A percentile compares a stretch with the other conserved stretches of the same genome.
phyloP scores from a whole-genome alignment of 441 rosid genomes.

The Adansonia madagascariensis region DNA sequence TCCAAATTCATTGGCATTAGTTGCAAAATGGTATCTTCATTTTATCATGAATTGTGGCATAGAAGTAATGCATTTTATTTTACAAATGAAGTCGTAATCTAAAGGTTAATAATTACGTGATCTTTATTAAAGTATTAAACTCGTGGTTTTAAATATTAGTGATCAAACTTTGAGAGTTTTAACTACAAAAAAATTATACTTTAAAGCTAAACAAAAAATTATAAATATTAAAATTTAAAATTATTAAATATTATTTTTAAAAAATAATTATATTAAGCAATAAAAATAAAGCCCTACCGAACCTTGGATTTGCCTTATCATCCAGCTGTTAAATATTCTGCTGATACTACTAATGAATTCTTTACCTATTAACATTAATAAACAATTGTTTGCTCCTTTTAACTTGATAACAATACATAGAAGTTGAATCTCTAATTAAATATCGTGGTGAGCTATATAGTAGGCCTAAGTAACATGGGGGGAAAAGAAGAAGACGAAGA shows the following conservation, averaged over 20 bases:
- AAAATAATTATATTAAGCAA: neutral
- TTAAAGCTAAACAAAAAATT: too few species aligned
- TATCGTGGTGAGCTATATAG: neutral
- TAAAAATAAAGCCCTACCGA: neutral
- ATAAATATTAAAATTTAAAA: too few species aligned
- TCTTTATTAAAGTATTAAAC: too few species aligned
- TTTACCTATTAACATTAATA: neutral
- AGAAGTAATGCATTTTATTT: too few species aligned
- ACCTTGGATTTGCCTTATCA: too few species aligned
- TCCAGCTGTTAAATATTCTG: neutral
- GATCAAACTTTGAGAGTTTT: too few species aligned
- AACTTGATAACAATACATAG: constrained; percentile 3
- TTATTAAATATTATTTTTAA: neutral
- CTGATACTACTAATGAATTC: neutral
- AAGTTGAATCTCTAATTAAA: constrained; percentile 7
- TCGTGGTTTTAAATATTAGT: too few species aligned
- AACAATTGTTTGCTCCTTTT: neutral
- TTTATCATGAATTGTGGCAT: neutral
- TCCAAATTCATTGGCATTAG: neutral
- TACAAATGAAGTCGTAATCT: too few species aligned
- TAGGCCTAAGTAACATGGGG: constrained; percentile 11
- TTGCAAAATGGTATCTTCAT: neutral
- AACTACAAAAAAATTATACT: too few species aligned
- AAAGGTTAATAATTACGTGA: too few species aligned
- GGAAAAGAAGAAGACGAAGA: neutral